Conservation (phyloP, 148 eudicot genomes). For the Polygonum maritimum region DNA sequence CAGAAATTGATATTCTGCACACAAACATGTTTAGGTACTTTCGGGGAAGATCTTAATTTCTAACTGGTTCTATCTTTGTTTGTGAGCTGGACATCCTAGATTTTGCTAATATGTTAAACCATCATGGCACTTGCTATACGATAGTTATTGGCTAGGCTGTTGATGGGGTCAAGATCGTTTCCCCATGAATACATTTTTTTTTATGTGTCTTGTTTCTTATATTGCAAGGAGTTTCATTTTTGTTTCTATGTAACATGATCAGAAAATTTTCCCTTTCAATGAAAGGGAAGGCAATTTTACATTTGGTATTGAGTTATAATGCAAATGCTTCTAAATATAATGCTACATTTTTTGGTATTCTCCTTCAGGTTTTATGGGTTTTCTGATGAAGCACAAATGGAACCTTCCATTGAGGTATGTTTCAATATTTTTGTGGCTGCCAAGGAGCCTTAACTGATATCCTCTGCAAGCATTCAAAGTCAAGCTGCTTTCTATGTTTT, state of each 20-base stretch:
- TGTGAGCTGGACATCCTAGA: background rate
- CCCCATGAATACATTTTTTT: background rate
- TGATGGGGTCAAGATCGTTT: background rate
- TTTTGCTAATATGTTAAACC: background rate
- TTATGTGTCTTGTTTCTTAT: background rate
- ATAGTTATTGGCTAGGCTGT: background rate
- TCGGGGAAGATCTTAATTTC: background rate
- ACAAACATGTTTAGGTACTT: background rate
- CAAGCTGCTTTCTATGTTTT: background rate
- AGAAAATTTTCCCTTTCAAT: background rate
- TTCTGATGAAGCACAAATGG: slow-evolving; percentile 92
- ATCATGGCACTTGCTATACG: background rate
- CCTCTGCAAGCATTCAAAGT: background rate
- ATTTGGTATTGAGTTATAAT: background rate
- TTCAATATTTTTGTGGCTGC: background rate
- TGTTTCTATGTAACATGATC: background rate
- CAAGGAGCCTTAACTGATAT: background rate
- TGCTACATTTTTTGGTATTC: slow-evolving; percentile 6
- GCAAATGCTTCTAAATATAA: background rate
- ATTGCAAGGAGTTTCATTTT: background rate
- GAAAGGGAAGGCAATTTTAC: background rate
- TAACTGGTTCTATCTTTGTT: background rate
- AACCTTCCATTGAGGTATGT: slow-evolving; percentile 84
- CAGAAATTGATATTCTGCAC: background rate
- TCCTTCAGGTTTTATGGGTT: slow-evolving; percentile 78